phyloP scores from a whole-genome alignment of 177 flowering plant species.

The Vitis hybrid region DNA sequence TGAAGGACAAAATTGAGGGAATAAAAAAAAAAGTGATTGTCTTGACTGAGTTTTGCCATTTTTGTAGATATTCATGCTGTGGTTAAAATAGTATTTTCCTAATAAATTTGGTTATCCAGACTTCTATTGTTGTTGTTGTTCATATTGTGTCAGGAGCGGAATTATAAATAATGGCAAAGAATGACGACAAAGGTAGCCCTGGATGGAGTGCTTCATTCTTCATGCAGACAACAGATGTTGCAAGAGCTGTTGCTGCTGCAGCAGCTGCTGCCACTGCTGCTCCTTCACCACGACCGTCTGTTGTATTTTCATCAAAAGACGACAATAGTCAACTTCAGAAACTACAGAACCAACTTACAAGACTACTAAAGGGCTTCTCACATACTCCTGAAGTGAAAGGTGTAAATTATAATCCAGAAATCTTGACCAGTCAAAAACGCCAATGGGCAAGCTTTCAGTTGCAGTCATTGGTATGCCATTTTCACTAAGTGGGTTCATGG shows the following conservation, averaged over 20 bases:
- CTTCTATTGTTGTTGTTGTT: neutral
- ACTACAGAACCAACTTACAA: conserved; percentile 66
- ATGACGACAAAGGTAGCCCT: conserved; percentile 75
- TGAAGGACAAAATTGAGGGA: too few relatives aligned
- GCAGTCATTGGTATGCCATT: conserved; percentile 75
- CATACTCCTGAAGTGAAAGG: conserved; percentile 61
- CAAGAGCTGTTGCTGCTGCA: conserved; percentile 76
- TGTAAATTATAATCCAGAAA: conserved; percentile 83
- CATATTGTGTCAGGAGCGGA: conserved; percentile 14
- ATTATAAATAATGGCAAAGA: conserved; percentile 45
- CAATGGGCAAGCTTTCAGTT: conserved; percentile 96
- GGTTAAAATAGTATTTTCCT: neutral
- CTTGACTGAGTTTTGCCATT: neutral
- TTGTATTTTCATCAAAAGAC: conserved; percentile 79
- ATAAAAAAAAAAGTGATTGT: too few relatives aligned
- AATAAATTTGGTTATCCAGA: neutral
- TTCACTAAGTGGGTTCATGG: conserved; percentile 4
- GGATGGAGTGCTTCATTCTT: conserved; percentile 80
- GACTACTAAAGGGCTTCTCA: conserved; percentile 69
- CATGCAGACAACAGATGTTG: conserved; percentile 83
- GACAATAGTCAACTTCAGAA: conserved; percentile 70
- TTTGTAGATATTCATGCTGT: neutral
- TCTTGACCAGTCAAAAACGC: conserved; percentile 89
- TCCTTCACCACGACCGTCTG: conserved; percentile 83
- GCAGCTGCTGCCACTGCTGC: conserved; percentile 70